phyloP scores from a whole-genome alignment of 1,284 basidiomycete genomes.

The Cutaneotrichosporon dermatis region DNA sequence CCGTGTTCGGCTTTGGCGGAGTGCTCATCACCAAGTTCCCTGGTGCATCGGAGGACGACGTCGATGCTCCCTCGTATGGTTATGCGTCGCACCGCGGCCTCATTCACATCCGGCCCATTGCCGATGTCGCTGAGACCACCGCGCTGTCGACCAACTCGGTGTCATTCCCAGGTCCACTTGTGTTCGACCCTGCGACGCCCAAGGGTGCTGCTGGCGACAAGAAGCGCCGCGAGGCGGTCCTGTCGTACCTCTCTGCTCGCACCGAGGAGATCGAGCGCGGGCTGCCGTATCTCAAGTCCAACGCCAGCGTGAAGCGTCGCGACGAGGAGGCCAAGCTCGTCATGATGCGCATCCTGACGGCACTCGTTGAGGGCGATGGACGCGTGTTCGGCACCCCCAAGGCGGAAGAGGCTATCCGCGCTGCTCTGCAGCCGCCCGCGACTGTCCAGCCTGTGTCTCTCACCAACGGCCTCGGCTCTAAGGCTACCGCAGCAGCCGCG shows the following conservation, averaged over 20 bases:
- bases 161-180: conserved; percentile 77
- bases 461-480: conserved; percentile 25
- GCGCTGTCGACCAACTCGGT: conserved; percentile 58
- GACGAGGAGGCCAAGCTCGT: conserved; percentile 70
- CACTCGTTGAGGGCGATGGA: conserved; percentile 83
- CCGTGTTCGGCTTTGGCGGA: conserved; percentile 86
- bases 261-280: conserved; percentile 71
- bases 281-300: conserved; percentile 63
- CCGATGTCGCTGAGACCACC: conserved; percentile 64
- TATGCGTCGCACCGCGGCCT: conserved; percentile 59
- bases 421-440: conserved; percentile 59
- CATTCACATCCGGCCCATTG: conserved; percentile 63
- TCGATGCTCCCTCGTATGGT: conserved; percentile 53
- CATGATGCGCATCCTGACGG: conserved; percentile 67
- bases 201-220: conserved; percentile 61
- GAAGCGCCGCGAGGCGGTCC: conserved; percentile 73
- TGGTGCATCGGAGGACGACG: conserved; percentile 65
- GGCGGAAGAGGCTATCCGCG: conserved; percentile 62
- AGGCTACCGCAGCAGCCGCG: conserved; percentile 7
- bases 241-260: conserved; percentile 70
- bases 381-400: conserved; percentile 72
- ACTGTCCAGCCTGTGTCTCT: conserved; percentile 13
- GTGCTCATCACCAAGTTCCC: conserved; percentile 83
- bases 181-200: conserved; percentile 66
- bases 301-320: conserved; percentile 51